Evolutionary conservation across 208 protist species (phyloP), one percentile per base, ranked within the genome.

Genomic region (Entamoeba invadens): DNA sequence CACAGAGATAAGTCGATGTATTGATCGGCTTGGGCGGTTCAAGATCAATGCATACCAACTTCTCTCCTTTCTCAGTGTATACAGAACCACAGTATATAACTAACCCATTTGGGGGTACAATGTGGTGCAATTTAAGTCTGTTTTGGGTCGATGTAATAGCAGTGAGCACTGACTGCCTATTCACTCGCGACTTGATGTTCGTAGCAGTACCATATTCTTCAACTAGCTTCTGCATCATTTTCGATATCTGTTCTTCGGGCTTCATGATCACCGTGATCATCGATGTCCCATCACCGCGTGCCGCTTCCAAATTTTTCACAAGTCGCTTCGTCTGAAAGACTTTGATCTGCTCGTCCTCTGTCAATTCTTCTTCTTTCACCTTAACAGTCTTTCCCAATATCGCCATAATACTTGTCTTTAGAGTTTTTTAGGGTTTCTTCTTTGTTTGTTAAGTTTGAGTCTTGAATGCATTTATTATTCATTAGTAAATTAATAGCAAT

Each of bases 181-280:
- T 99, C 3, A 99, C 99, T 94, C 99, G 97, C 25, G 97, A 98
- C 97, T 99, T 99, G 95, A 99, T 99, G 96, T 99, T 99, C 0
- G 98, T 98, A 2, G 99, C 99, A 44, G 98, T 99, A 94, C 98
- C 98, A 96, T 98, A 98, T 96, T 99, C 99, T 92, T 99, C 99
- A 95, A 97, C 98, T n/a, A 99, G 97, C 97, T 99, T 99, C 93
- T 98, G 98, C n/a, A 97, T 96, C 8, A 93, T 57, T n/a, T 35
- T 57, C 14, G 45, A 45, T 31, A 95, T 92, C 2, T 94, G n/a
- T 42, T 94, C 93, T n/a, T 5, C 44, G 18, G 91, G 92, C n/a
- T 91, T 91, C 5, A 93, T 92, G 45, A 94, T 57, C 25, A 95
- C 45, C 12, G 94, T 94, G 44, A 95, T 72, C 14, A 95, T 57